These are phyloP conservation scores for Yarrowia sp. DNA, from an alignment of 805 yeast species.

Conservation along the genomic window DNA sequence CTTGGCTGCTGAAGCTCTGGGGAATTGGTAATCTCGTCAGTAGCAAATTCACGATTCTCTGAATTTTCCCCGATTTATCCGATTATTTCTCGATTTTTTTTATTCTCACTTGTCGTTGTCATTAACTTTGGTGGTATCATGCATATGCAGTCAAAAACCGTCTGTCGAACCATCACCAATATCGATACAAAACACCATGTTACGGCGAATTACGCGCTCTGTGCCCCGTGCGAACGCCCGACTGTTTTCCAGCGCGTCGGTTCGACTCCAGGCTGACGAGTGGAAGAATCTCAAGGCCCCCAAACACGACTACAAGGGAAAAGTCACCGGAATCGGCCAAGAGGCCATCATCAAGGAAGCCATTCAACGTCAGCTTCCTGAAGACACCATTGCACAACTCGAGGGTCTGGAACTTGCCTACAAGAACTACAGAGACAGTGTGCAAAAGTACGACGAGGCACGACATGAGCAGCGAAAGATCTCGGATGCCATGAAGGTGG, in stretches of 20 bases:
- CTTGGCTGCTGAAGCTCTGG: too few relatives aligned
- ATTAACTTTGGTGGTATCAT: not conserved
- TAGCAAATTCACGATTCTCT: too few relatives aligned
- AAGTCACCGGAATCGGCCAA: constrained; percentile 11
- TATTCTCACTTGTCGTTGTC: too few relatives aligned
- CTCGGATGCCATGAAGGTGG: constrained; percentile 14
- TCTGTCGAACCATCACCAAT: not conserved
- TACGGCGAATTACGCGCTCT: constrained; percentile 9
- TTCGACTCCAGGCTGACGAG: not conserved
- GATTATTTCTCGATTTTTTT: too few relatives aligned
- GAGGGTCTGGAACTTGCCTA: not conserved
- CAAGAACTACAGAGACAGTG: not conserved
- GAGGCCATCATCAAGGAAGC: constrained; percentile 11
- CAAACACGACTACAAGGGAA: constrained; percentile 33
- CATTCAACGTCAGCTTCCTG: constrained; percentile 19
- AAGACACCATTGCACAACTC: constrained; percentile 15
- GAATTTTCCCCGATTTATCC: too few relatives aligned
- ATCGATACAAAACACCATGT: constrained; percentile 3
- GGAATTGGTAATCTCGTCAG: too few relatives aligned
- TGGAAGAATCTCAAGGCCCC: constrained; percentile 32
- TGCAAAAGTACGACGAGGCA: constrained; percentile 6
- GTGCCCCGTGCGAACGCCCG: not conserved
- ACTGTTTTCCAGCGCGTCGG: not conserved
- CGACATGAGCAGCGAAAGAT: constrained; percentile 10
- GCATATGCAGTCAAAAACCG: constrained; percentile 16